Conservation (phyloP, 83 land plant species). For the Diphasiastrum complanatum region DNA sequence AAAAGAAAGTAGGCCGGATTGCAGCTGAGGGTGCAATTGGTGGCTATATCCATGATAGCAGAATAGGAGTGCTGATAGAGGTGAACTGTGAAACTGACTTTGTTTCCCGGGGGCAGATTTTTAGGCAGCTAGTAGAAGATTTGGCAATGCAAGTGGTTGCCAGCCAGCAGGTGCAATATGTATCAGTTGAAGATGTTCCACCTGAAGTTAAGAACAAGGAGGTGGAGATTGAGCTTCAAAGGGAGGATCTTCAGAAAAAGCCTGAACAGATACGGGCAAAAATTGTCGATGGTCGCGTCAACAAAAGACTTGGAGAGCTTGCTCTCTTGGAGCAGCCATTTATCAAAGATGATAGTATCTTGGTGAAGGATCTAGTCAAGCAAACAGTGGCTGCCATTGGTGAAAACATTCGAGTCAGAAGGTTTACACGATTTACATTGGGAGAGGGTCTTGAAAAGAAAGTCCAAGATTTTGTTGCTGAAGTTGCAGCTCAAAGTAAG, state of each 20-base stretch:
- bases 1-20: conserved; percentile 76
- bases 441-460: conserved; percentile 97
- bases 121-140: conserved; percentile 90
- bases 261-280: conserved; percentile 79
- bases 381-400: conserved; percentile 90
- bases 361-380: conserved; percentile 81
- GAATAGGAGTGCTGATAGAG: conserved; percentile 86
- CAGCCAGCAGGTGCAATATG: conserved; percentile 70
- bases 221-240: conserved; percentile 78
- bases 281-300: conserved; percentile 88
- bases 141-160: conserved; percentile 97
- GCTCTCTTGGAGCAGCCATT: conserved; percentile 88
- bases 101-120: conserved; percentile 92
- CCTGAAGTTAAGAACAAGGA: conserved; percentile 73
- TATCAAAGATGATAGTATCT: conserved; percentile 79
- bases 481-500: conserved; percentile 97
- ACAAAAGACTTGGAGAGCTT: conserved; percentile 77
- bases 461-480: conserved; percentile 88
- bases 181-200: conserved; percentile 77
- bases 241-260: conserved; percentile 83
- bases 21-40: conserved; percentile 95
- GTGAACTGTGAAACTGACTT: conserved; percentile 98
- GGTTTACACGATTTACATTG: conserved; percentile 80
- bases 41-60: conserved; percentile 82
- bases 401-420: conserved; percentile 84